phyloP scores from a whole-genome alignment of 306 rosid genomes.

The Pachyrhizus erosus region DNA sequence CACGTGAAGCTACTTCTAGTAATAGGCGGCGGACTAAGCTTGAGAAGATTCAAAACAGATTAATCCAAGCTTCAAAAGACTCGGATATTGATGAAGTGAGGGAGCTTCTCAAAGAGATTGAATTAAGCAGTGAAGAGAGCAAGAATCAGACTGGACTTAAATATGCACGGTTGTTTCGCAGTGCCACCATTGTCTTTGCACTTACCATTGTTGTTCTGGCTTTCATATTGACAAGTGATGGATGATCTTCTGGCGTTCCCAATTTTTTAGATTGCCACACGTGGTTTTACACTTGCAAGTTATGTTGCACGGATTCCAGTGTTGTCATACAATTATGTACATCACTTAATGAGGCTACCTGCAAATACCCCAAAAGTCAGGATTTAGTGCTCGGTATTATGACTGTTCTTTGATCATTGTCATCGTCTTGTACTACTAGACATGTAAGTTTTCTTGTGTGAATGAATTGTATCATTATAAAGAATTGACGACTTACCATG shows the following conservation, averaged over 20 bases:
- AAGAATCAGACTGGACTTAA: slow-evolving; percentile 45
- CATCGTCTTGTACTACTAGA: slow-evolving; percentile 23
- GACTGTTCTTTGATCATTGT: slow-evolving; percentile 13
- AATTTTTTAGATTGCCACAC: background rate
- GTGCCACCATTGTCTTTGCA: slow-evolving; percentile 57
- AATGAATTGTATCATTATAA: slow-evolving; percentile 1
- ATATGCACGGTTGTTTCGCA: slow-evolving; percentile 55
- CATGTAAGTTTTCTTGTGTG: slow-evolving; percentile 23
- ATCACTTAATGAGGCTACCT: slow-evolving; percentile 10
- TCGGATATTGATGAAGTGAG: slow-evolving; percentile 79
- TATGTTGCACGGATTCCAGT: slow-evolving; percentile 17
- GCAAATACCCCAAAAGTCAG: background rate
- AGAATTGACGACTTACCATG: background rate
- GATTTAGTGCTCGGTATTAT: slow-evolving; percentile 2
- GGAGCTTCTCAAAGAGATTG: slow-evolving; percentile 79
- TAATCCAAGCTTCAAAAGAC: slow-evolving; percentile 89
- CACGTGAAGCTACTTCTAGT: slow-evolving; percentile 42
- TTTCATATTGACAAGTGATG: slow-evolving; percentile 73
- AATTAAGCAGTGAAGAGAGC: slow-evolving; percentile 58
- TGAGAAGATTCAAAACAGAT: slow-evolving; percentile 74
- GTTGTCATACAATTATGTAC: background rate
- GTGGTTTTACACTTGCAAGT: slow-evolving; percentile 6
- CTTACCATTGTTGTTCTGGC: slow-evolving; percentile 74
- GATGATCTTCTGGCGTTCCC: slow-evolving; percentile 44
- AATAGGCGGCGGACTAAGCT: slow-evolving; percentile 56